Base-by-base conservation (phyloP, 768 basidiomycete genomes). In the Mycena olivaceomarginata region DNA sequence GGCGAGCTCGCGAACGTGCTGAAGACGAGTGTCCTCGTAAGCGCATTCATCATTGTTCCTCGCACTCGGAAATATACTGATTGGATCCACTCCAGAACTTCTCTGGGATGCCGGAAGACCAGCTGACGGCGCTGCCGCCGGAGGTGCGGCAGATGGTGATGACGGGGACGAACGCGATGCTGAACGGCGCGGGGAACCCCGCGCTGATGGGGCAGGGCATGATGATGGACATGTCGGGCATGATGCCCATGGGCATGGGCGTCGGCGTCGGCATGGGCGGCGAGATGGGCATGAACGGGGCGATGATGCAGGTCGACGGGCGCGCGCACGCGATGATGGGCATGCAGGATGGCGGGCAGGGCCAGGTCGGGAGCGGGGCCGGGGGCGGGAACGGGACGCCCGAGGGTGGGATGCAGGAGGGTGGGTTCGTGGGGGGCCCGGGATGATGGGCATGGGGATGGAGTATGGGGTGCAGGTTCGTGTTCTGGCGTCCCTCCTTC, bases 131-230 rank as follows among this genome's bases (percentile, higher is more conserved):
- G 45, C 90, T 97, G 51, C 96, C 95, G 11, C 92, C 94, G 1
- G 96, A 97, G 74, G 89, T 96, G 72, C 93, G 95, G 51, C 93
- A 94, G 75, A 96, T 96, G 94, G 94, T 96, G 69, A 95, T 97
- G 92, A 94, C 95, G 10, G 93, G 94, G 20, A 92, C 95, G 76
- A 92, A 92, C 25, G 91, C 94, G 11, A 93, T 96, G 91, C 94
- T 95, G 94, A 90, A 90, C 72, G 90, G 90, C 74, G 92, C 87
- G 41, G 86, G 85, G 22, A 91, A 88, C 75, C 85, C 90, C 7
- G 90, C 83, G 46, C 92, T 93, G 91, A 91, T 93, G 92, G 89
- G 85, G 53, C 89, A 90, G 39, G 92, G 91, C 63, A 90, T 93
- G 77, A 95, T 96, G 94, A 95, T 96, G 95, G 93, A 93, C 81